A percentile compares a stretch with the other conserved stretches of the same genome.
Evolutionary conservation across 73 alveolate genomes (phyloP).

Genomic region (Tetrahymena thermophila): DNA sequence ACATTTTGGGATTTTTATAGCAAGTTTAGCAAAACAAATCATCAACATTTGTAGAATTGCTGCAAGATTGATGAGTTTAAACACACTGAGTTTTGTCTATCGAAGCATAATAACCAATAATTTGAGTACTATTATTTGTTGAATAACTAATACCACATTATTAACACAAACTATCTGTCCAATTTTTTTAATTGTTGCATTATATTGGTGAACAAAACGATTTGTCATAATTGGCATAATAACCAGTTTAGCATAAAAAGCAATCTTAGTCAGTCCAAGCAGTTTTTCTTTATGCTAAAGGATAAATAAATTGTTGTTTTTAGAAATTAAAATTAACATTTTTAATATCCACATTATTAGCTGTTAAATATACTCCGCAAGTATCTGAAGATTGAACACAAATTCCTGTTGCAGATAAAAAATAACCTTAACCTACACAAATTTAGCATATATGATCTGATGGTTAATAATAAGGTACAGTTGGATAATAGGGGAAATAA

Average conservation of each 20-base stretch:
- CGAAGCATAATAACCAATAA: not conserved
- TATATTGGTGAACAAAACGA: not conserved
- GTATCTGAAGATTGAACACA: not conserved
- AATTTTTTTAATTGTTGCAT: not conserved
- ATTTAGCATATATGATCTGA: not conserved
- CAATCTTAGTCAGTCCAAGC: not conserved
- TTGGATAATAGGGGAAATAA: not conserved
- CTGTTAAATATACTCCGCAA: not conserved
- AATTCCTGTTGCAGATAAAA: not conserved
- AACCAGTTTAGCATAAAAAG: not conserved
- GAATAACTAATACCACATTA: not conserved
- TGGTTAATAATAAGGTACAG: not conserved
- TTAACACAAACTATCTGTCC: not conserved
- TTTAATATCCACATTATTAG: too few relatives aligned
- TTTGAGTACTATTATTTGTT: not conserved
- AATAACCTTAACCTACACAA: not conserved
- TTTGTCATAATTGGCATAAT: not conserved
- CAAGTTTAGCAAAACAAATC: not conserved
- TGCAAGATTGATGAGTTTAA: not conserved
- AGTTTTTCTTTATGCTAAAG: not conserved
- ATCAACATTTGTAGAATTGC: not conserved
- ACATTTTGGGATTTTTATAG: not conserved
- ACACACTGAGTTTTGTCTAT: not conserved
- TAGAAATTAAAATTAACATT: too few relatives aligned
- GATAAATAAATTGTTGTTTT: not conserved